These are phyloP conservation scores for Colletotrichum cuscutae DNA, from an alignment of 2,329 filamentous ascomycete species.

Conservation along the genomic window DNA sequence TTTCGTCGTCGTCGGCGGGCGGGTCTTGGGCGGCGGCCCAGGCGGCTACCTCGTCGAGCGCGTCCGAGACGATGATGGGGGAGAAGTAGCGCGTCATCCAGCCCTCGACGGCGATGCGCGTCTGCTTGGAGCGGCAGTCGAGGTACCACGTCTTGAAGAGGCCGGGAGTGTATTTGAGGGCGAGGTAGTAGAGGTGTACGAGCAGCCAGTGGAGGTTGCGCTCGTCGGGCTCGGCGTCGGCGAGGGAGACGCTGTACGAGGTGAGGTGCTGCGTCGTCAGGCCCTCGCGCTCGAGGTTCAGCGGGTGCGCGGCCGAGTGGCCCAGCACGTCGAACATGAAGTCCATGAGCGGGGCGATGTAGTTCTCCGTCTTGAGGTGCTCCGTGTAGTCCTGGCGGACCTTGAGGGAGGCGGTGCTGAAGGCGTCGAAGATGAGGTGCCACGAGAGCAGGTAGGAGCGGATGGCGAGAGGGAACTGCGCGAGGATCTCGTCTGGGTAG, in stretches of 20 bases:
- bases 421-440: slow-evolving; percentile 90
- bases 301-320: slow-evolving; percentile 76
- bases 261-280: slow-evolving; percentile 68
- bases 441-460: slow-evolving; percentile 89
- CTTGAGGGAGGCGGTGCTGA: slow-evolving; percentile 80
- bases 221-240: slow-evolving; percentile 70
- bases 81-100: slow-evolving; percentile 92
- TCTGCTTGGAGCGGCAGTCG: slow-evolving; percentile 82
- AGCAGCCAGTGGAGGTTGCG: slow-evolving; percentile 85
- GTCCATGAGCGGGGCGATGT: slow-evolving; percentile 75
- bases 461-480: slow-evolving; percentile 75
- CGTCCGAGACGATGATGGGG: slow-evolving; percentile 72
- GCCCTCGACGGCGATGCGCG: slow-evolving; percentile 78
- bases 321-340: slow-evolving; percentile 89
- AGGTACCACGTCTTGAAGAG: slow-evolving; percentile 88
- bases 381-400: slow-evolving; percentile 85
- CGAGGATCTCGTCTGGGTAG: slow-evolving; percentile 72
- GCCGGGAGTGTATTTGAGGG: slow-evolving; percentile 79
- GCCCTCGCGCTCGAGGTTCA: slow-evolving; percentile 77
- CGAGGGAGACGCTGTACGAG: slow-evolving; percentile 62
- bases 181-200: slow-evolving; percentile 86
- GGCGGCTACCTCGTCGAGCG: slow-evolving; percentile 72
- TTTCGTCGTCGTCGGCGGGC: slow-evolving; percentile 59
- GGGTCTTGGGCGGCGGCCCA: slow-evolving; percentile 70
- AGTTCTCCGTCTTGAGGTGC: slow-evolving; percentile 79